phyloP scores from a whole-genome alignment of 2,329 filamentous ascomycete genomes.

The Purpureocillium takamizusanense region DNA sequence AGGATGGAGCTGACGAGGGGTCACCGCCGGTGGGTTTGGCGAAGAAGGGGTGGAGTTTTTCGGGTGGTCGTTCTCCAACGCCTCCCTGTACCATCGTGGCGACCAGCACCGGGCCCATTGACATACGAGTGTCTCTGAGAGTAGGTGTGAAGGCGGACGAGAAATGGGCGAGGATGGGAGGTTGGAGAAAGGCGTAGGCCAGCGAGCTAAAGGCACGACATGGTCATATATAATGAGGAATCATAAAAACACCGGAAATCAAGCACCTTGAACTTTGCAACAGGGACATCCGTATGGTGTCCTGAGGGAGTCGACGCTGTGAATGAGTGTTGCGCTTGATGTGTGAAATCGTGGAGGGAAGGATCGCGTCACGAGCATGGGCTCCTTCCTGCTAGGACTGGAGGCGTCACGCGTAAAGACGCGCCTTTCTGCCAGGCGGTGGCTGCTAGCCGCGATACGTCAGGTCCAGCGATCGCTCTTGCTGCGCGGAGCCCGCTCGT shows the following conservation, averaged over 20 bases:
- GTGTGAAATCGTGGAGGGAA: not conserved
- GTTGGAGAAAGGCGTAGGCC: no score
- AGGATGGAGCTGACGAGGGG: not conserved
- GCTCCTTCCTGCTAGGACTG: not conserved
- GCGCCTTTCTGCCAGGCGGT: slow-evolving; percentile 1
- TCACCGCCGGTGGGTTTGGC: slow-evolving; percentile 14
- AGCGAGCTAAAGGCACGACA: no score
- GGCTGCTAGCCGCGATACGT: not conserved
- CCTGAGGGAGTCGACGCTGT: no score
- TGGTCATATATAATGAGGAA: no score
- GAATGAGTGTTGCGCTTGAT: not conserved
- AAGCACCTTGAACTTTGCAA: no score
- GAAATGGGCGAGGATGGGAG: not conserved
- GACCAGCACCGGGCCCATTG: slow-evolving; percentile 34
- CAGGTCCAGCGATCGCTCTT: not conserved
- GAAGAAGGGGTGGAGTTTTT: slow-evolving; percentile 50
- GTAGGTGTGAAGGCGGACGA: not conserved
- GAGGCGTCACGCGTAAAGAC: slow-evolving; percentile 5
- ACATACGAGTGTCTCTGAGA: slow-evolving; percentile 8
- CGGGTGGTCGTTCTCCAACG: slow-evolving; percentile 22
- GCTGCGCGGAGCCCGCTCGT: no score
- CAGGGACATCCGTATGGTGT: no score
- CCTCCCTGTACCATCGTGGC: slow-evolving; percentile 35
- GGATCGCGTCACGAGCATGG: not conserved
- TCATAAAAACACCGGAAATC: no score